phyloP scores from a whole-genome alignment of 1,284 basidiomycete species.

The Crucibulum cyathiforme region DNA sequence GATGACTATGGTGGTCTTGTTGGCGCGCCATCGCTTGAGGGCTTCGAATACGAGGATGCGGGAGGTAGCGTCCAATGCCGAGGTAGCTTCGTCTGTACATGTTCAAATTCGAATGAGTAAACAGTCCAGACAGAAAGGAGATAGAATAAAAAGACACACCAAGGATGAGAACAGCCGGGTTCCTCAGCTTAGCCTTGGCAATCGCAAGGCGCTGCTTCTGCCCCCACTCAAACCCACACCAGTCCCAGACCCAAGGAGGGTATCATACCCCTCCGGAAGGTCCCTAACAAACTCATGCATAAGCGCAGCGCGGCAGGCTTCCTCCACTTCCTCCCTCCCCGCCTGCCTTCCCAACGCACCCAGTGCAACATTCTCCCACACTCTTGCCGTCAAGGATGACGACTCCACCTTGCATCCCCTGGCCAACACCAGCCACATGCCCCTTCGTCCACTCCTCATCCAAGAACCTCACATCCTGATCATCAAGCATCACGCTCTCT shows the following conservation, averaged over 20 bases:
- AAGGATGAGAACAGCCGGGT: slow-evolving; percentile 91
- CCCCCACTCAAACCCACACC: no score
- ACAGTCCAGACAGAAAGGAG: not conserved
- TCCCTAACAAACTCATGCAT: slow-evolving; percentile 88
- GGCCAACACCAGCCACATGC: slow-evolving; percentile 82
- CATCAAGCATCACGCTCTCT: slow-evolving; percentile 80
- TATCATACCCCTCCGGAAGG: slow-evolving; percentile 69
- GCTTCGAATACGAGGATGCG: slow-evolving; percentile 80
- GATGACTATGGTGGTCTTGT: slow-evolving; percentile 94
- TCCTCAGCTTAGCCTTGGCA: slow-evolving; percentile 85
- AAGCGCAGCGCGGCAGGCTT: slow-evolving; percentile 85
- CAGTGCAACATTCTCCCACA: slow-evolving; percentile 88
- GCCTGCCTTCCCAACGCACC: slow-evolving; percentile 58
- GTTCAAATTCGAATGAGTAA: not conserved
- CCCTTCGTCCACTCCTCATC: slow-evolving; percentile 70
- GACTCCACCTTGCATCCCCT: slow-evolving; percentile 73
- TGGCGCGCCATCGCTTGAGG: slow-evolving; percentile 81
- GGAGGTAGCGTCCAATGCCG: slow-evolving; percentile 85
- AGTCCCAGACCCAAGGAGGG: no score
- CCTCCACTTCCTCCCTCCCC: slow-evolving; percentile 73
- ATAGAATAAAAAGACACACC: slow-evolving; percentile 56
- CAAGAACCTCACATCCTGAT: slow-evolving; percentile 78
- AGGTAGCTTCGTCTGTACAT: slow-evolving; percentile 89
- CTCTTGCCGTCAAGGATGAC: slow-evolving; percentile 69
- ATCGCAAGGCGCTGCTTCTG: slow-evolving; percentile 93